These are phyloP conservation scores for Sporodiniella umbellata DNA, from an alignment of 371 early-diverging fungal species.

Conservation along the genomic window DNA sequence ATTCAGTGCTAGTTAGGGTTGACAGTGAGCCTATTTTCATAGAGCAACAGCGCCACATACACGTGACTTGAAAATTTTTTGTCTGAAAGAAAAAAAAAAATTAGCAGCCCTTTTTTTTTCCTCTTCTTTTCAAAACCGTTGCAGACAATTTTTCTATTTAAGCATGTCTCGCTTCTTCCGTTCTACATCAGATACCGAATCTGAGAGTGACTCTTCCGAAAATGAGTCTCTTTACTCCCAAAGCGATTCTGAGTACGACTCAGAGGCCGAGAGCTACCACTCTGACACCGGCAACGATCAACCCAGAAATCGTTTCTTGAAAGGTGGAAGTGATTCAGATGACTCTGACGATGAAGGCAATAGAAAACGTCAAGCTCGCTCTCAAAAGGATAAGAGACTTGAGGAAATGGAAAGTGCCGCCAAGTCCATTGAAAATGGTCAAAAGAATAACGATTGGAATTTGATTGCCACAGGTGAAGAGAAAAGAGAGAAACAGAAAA, in stretches of 20 bases:
- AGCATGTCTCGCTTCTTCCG: constrained; percentile 60
- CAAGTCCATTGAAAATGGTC: constrained; percentile 67
- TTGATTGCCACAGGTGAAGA: constrained; percentile 71
- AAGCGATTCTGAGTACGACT: constrained; percentile 52
- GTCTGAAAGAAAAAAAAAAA: constrained; percentile 7
- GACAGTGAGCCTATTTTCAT: too few species aligned
- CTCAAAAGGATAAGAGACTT: constrained; percentile 84
- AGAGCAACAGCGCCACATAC: constrained; percentile 3
- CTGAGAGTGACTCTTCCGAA: constrained; percentile 46
- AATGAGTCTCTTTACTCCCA: constrained; percentile 58
- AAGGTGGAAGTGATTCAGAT: constrained; percentile 49
- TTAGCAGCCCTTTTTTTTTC: background rate
- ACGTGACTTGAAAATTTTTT: constrained; percentile 13
- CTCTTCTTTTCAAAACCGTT: background rate
- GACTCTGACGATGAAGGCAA: constrained; percentile 70
- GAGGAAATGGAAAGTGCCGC: constrained; percentile 63
- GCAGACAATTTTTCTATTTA: constrained; percentile 1
- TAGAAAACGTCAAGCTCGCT: constrained; percentile 71
- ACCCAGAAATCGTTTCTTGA: constrained; percentile 43
- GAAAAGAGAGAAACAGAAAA: background rate
- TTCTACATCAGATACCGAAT: constrained; percentile 57
- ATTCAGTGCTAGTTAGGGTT: too few species aligned
- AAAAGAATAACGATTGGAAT: constrained; percentile 90
- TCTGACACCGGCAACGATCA: constrained; percentile 36
- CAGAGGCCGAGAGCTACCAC: constrained; percentile 33